Evolutionary conservation across 805 yeast species (phyloP), one percentile per base, ranked within the genome.

Genomic region (Pichia sporocuriosa): DNA sequence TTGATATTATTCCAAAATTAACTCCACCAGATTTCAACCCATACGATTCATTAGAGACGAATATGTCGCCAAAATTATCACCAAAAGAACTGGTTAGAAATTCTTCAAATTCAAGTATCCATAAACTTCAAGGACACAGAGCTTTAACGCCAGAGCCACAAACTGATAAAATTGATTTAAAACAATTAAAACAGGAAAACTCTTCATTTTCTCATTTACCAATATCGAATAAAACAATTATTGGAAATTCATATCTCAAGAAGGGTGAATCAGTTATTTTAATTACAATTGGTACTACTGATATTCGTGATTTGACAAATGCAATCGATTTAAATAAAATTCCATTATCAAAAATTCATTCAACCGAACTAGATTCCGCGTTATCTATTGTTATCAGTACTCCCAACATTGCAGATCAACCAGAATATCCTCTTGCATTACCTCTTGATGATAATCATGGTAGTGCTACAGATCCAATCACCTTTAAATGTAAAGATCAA

Each of bases 311-410:
- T 43, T 55, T 61, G 2, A 62, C 63, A 11, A 70, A 72, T 7
- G 84, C 90, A 0, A 72, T 89, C 10, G 76, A 79, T 35, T 69
- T 87, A 42, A 81, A 82, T 48, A 70, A 77, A 28, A 84, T 84
- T n/a, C 87, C 94, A 6, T 65, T 81, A 39, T 72, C 88, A 1
- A 81, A 81, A 53, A 80, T 81, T 3, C 84, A 81, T 44, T 72
- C 80, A n/a, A 84, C 95, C 0, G 93, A 85, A 57, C 68, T 88
- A 29, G 96, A 89, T 52, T 86, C 95, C 3, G 95, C 95, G 0
- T 71, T 89, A 29, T 82, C 95, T 0, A 66, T 89, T 33, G 77
- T 78, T 9, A 72, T 89, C 20, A 64, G 69, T n/a, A 69, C 75
- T 1, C 55, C 55, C 29, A 57, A 53, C 37, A 42, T 63, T 10